phyloP scores from a whole-genome alignment of 176 grass and related monocot genomes.

The Lolium multiflorum region DNA sequence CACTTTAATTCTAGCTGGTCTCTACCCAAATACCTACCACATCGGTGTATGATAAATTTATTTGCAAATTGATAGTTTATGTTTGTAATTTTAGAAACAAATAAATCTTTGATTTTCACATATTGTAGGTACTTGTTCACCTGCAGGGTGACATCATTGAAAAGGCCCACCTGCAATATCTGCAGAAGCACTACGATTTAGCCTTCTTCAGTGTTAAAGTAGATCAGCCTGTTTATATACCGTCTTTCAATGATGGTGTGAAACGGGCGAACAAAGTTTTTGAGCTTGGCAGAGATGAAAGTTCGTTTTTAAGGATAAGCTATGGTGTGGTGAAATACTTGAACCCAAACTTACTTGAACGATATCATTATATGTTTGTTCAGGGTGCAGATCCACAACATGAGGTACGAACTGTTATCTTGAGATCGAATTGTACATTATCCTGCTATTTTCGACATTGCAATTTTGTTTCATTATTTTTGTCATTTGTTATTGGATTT shows the following conservation, averaged over 20 bases:
- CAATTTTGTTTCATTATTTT: neutral
- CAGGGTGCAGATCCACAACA: neutral
- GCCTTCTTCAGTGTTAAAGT: slow-evolving; percentile 12
- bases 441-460: neutral
- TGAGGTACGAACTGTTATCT: neutral
- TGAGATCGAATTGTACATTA: neutral
- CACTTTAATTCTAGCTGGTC: neutral
- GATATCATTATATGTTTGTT: slow-evolving; percentile 14
- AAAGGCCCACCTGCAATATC: neutral
- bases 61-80: neutral
- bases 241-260: neutral
- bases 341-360: neutral
- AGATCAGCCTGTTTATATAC: neutral
- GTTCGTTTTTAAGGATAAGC: neutral
- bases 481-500: neutral
- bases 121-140: slow-evolving; percentile 12
- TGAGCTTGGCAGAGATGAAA: neutral
- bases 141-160: neutral
- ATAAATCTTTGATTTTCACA: neutral
- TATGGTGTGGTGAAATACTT: neutral
- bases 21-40: neutral
- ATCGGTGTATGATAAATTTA: neutral
- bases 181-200: slow-evolving; percentile 38
- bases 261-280: neutral
- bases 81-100: neutral